These are phyloP conservation scores for Aureobasidium sp. DNA, from an alignment of 2,329 filamentous ascomycete species.

Conservation along the genomic window DNA sequence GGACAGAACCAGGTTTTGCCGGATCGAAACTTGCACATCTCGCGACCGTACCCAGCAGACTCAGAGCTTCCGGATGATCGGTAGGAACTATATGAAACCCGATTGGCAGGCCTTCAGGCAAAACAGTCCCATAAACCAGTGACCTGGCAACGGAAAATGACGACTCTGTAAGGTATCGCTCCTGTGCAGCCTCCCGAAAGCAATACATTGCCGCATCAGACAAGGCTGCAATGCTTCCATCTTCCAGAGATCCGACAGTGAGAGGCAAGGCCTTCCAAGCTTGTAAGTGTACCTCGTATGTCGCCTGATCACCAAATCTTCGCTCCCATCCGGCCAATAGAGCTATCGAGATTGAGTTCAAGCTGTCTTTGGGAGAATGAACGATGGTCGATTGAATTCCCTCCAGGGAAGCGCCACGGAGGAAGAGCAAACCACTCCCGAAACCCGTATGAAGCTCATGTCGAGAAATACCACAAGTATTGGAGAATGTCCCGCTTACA, in stretches of 20 bases:
- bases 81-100: conserved; percentile 20
- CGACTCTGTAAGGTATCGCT: neutral
- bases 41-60: conserved; percentile 18
- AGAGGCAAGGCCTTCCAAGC: conserved; percentile 21
- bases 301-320: conserved; percentile 21
- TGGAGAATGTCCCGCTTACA: conserved; percentile 21
- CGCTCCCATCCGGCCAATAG: conserved; percentile 24
- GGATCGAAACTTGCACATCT: conserved; percentile 12
- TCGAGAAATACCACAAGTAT: conserved; percentile 19
- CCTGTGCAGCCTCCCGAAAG: conserved; percentile 19
- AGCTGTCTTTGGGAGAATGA: conserved; percentile 15
- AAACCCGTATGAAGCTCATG: conserved; percentile 17
- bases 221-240: conserved; percentile 20
- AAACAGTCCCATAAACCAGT: neutral
- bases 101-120: conserved; percentile 4
- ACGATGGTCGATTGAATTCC: conserved; percentile 20
- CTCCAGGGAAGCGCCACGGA: conserved; percentile 22
- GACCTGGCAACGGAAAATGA: neutral
- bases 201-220: conserved; percentile 21
- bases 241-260: conserved; percentile 18
- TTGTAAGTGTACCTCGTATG: conserved; percentile 22
- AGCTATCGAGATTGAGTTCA: conserved; percentile 22
- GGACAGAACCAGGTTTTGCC: neutral
- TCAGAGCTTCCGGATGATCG: conserved; percentile 19
- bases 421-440: conserved; percentile 20